Evolutionary conservation across 495 filamentous ascomycete genomes (phyloP), one percentile per base, ranked within the genome.

Genomic region (Aspergillus bertholletiae): DNA sequence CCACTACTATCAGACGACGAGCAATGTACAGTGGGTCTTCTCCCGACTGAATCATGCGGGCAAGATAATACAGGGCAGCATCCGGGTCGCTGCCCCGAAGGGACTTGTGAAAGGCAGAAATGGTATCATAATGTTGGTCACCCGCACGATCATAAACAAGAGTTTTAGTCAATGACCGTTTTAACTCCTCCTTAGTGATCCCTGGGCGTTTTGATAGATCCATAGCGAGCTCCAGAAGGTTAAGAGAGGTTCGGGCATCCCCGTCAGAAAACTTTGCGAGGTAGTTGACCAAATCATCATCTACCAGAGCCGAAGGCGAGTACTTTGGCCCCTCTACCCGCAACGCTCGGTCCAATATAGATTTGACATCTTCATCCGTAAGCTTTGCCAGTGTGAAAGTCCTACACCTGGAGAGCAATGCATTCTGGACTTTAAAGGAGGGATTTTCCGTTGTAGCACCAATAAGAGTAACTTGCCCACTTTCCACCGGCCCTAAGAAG

Each of bases 371-470:
- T 1, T 84, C 79, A 28, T 85, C 80, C 0, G 82, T 80, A 11
- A 98, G 80, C 53, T 88, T 87, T 23, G 80, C 74, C 12, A 98
- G 74, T 1, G 90, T 95, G 60, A 97, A 97, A 5, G 89, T 93
- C 46, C 94, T 81, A 70, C 93, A 97, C 34, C 94, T 80, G 32
- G 90, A 96, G 12, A 97, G 77, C 28, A 98, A 78, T 1, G 94
- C 91, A 56, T 84, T 86, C 62, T 96, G 88, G 40, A 98, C 83
- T 65, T 96, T 96, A 76, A 98, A 98, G 21, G 86, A 90, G 0
- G 94, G 94, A 64, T 98, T 98, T 66, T 98, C 94, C 2, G 94
- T 98, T 8, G 94, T 97, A 23, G 94, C 94, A 23, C 92, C 94
- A 57, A 97, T 96, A 37, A 98, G 77, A 7, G 90, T 96, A 59